Evolutionary conservation across 2,329 filamentous ascomycete genomes (phyloP), one percentile per base, ranked within the genome.

Genomic region (Bipolaris cookei): DNA sequence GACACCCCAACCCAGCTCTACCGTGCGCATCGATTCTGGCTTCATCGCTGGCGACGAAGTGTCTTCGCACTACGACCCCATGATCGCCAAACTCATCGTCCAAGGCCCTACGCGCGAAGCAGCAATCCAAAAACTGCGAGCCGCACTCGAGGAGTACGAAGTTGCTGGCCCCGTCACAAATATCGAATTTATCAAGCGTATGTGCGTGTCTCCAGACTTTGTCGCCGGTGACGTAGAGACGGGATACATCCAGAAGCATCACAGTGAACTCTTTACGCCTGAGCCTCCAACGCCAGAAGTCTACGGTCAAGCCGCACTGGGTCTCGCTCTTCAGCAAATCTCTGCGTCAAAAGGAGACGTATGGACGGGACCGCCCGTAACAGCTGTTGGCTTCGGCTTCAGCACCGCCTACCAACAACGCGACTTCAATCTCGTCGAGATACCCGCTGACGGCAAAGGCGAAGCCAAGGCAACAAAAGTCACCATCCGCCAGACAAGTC

Each of bases 1-100:
- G 32, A 92, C 90, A 1, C 93, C 94, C 0, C 75, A 80, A 46
- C 80, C 84, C 5, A 84, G 86, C 35, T 83, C 89, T 0, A 90
- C 92, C 62, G 85, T 98, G 30, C 88, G 95, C 38, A 92, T 99
- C 63, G 95, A 99, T 71, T 92, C 93, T 43, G 95, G 95, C 1
- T 98, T 98, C 74, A 86, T 93, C 25, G 84, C 92, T 65, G 95
- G 95, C 23, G 94, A 97, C 73, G 91, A 92, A 61, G 91, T 99
- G 2, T 96, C 93, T 0, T 91, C 94, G 56, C 91, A 95, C 52
- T 99, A 99, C 76, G 95, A 99, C 68, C 95, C 95, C 25, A 99
- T 99, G 95, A 97, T 99, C 65, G 91, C 95, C 42, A 99, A 99
- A 79, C 85, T 99, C 50, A 99, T 99, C 67, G 92, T 98, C 5